Conservation (phyloP, 2,329 filamentous ascomycete species). For the Monosporascus sp. region DNA sequence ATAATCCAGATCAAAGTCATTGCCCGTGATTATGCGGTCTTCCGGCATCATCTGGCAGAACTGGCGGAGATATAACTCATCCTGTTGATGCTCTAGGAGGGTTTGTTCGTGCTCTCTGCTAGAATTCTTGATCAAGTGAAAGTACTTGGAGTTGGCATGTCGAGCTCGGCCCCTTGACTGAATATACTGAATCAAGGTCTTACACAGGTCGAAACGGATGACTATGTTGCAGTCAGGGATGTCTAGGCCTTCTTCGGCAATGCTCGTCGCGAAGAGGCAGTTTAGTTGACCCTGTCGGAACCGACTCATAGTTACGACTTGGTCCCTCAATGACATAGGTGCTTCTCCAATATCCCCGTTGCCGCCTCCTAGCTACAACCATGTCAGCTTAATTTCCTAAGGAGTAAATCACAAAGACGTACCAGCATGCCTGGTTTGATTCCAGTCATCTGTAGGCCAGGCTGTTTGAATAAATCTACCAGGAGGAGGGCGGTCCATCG, state of each 20-base stretch:
- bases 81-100: conserved; percentile 54
- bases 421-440: conserved; percentile 49
- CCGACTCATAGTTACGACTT: conserved; percentile 65
- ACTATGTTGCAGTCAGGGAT: conserved; percentile 63
- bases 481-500: conserved; percentile 73
- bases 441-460: conserved; percentile 54
- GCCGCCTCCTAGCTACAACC: conserved; percentile 31
- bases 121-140: conserved; percentile 72
- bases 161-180: conserved; percentile 87
- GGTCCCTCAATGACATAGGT: conserved; percentile 64
- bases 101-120: conserved; percentile 56
- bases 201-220: conserved; percentile 78
- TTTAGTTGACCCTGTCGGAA: conserved; percentile 56
- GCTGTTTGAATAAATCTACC: conserved; percentile 57
- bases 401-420: conserved; percentile 10
- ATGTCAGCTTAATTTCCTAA: conserved; percentile 11
- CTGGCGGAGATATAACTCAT: conserved; percentile 59
- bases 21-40: conserved; percentile 62
- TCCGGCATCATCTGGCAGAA: conserved; percentile 73
- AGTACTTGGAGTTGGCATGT: conserved; percentile 69
- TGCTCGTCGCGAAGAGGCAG: conserved; percentile 61
- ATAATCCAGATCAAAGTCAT: conserved; percentile 50
- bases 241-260: conserved; percentile 63
- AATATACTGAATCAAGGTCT: conserved; percentile 89
- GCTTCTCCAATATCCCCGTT: conserved; percentile 47